A percentile compares a stretch with the other conserved stretches of the same genome.
Evolutionary conservation across 306 rosid species (phyloP).

Genomic region (barrel medic (Medicago truncatula)): DNA sequence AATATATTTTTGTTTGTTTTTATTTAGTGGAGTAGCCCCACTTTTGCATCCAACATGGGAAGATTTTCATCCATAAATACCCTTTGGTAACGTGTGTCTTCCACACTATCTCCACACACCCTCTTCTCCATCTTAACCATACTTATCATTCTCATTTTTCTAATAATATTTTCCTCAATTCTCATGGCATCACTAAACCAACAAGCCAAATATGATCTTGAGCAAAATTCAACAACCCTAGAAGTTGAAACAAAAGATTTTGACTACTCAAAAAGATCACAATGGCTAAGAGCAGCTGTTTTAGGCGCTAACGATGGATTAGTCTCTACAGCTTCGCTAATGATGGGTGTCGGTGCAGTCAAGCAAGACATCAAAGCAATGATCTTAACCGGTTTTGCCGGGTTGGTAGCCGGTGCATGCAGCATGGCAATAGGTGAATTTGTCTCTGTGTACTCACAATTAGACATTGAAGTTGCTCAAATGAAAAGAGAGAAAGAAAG

Average conservation of each 20-base stretch:
- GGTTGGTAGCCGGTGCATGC: conserved; percentile 86
- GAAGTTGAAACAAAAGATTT: conserved; percentile 56
- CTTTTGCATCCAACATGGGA: conserved; percentile 44
- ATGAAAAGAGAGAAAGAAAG: conserved; percentile 60
- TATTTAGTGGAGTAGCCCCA: conserved; percentile 60
- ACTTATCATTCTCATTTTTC: not conserved
- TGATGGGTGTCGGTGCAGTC: conserved; percentile 97
- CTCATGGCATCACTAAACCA: conserved; percentile 55
- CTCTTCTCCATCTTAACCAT: conserved; percentile 13
- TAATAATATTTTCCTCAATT: not conserved
- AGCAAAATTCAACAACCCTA: conserved; percentile 45
- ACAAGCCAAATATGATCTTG: conserved; percentile 54
- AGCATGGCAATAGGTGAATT: conserved; percentile 99
- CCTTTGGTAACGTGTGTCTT: conserved; percentile 73
- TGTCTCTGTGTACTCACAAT: conserved; percentile 89
- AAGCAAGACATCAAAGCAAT: conserved; percentile 79
- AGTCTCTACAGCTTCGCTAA: conserved; percentile 87
- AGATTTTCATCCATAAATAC: conserved; percentile 68
- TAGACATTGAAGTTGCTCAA: conserved; percentile 84
- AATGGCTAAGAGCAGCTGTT: conserved; percentile 92
- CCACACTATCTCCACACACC: conserved; percentile 61
- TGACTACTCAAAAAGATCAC: conserved; percentile 89
- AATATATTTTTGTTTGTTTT: conserved; percentile 29
- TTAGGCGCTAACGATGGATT: conserved; percentile 95
- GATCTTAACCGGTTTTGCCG: conserved; percentile 89